Conservation (phyloP, 495 filamentous ascomycete genomes). For the Talaromyces liani region DNA sequence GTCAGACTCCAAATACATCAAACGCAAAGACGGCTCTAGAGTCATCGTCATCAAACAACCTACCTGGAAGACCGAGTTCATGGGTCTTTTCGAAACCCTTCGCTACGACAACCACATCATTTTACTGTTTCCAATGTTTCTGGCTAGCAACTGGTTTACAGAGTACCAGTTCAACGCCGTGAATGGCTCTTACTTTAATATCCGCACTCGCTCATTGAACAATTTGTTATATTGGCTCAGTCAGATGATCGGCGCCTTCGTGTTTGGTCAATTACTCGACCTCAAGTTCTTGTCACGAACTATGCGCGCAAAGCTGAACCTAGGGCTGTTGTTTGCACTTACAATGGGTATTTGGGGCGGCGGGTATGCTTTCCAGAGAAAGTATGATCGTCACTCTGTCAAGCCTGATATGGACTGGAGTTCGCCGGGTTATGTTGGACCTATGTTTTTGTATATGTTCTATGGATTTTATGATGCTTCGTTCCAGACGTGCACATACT, state of each 20-base stretch:
- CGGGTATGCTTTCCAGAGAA: slow-evolving; percentile 70
- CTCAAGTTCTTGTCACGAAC: slow-evolving; percentile 54
- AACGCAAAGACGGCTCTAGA: slow-evolving; percentile 74
- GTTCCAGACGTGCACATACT: slow-evolving; percentile 83
- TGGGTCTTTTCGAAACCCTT: slow-evolving; percentile 71
- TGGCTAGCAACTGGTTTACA: slow-evolving; percentile 47
- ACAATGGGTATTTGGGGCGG: slow-evolving; percentile 85
- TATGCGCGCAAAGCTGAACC: slow-evolving; percentile 65
- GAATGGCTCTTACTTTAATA: slow-evolving; percentile 66
- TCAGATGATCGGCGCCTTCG: slow-evolving; percentile 78
- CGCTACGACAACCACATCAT: slow-evolving; percentile 68
- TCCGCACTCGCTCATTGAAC: slow-evolving; percentile 77
- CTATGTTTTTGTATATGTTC: slow-evolving; percentile 89
- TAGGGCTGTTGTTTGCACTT: slow-evolving; percentile 57
- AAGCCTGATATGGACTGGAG: slow-evolving; percentile 39
- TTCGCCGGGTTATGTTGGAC: slow-evolving; percentile 68
- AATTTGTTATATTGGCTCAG: slow-evolving; percentile 77
- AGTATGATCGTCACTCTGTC: slow-evolving; percentile 48
- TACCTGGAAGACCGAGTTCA: slow-evolving; percentile 69
- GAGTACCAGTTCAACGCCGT: slow-evolving; percentile 45
- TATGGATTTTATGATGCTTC: slow-evolving; percentile 87
- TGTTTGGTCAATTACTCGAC: slow-evolving; percentile 75
- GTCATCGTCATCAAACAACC: slow-evolving; percentile 85
- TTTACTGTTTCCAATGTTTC: slow-evolving; percentile 79
- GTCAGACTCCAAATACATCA: slow-evolving; percentile 67